Conservation (phyloP, 495 filamentous ascomycete species). For the Neurospora sp. region DNA sequence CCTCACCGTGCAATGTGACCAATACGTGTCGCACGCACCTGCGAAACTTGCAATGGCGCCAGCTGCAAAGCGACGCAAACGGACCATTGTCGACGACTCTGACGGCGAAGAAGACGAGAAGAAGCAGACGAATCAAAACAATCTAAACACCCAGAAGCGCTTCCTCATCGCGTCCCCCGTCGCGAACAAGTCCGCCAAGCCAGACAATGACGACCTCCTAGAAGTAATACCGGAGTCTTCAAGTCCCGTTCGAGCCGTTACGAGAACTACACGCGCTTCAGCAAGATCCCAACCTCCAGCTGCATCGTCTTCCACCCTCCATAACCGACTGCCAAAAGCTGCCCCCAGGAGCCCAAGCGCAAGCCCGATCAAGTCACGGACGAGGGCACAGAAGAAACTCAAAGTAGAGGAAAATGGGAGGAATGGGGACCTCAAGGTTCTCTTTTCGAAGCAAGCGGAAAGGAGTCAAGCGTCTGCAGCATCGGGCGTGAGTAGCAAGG, state of each 20-base stretch:
- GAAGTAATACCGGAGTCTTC: conserved; percentile 16
- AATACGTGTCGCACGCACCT: conserved; percentile 9
- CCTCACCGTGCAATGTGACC: conserved; percentile 8
- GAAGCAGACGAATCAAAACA: conserved; percentile 9
- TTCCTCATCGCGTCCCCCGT: conserved; percentile 36
- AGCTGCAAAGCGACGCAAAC: conserved; percentile 45
- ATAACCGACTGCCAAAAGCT: conserved; percentile 6
- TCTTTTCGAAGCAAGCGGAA: conserved; percentile 46
- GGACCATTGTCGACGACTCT: conserved; percentile 31
- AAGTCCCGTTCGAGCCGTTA: conserved; percentile 20
- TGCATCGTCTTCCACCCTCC: conserved; percentile 3
- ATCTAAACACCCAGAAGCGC: conserved; percentile 29
- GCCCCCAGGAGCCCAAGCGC: conserved; percentile 32
- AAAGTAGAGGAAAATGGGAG: conserved; percentile 33
- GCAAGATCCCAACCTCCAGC: conserved; percentile 9
- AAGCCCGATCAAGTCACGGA: conserved; percentile 38
- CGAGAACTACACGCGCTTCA: conserved; percentile 16
- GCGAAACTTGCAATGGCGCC: conserved; percentile 37
- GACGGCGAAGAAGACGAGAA: conserved; percentile 22
- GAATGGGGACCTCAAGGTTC: conserved; percentile 37
- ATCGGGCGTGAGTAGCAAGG: not conserved
- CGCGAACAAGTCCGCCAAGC: conserved; percentile 9
- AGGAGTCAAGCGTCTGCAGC: conserved; percentile 16
- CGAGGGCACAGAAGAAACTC: conserved; percentile 22
- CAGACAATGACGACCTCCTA: conserved; percentile 2